Percentiles rank a stretch among this genome's conserved stretches.
Conservation (phyloP, 495 filamentous ascomycete species). For the Daldinia childiae region DNA sequence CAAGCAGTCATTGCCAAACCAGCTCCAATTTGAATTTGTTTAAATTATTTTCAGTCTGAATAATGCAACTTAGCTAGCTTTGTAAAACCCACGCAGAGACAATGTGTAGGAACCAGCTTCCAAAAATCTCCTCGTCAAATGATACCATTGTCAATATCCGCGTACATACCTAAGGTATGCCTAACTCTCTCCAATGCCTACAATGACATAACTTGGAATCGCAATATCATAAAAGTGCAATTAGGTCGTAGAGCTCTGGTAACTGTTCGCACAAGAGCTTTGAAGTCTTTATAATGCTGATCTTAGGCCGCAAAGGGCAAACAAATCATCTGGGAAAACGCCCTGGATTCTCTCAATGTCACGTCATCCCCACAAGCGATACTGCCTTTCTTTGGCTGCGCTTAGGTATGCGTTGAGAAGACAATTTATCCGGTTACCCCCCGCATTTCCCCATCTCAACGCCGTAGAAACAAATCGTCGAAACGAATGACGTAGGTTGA, state of each 20-base stretch:
- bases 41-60: neutral
- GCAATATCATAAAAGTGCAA: neutral
- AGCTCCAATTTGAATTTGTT: neutral
- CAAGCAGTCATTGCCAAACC: neutral
- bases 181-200: neutral
- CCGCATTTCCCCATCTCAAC: constrained; percentile 25
- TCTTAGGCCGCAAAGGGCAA: neutral
- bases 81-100: neutral
- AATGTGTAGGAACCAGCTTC: neutral
- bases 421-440: constrained; percentile 30
- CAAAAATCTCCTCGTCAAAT: neutral
- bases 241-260: neutral
- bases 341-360: constrained; percentile 8
- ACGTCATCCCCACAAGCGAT: constrained; percentile 37
- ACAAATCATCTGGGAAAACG: neutral
- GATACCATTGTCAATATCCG: neutral
- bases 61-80: neutral
- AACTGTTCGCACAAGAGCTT: neutral
- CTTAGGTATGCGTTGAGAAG: constrained; percentile 15
- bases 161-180: neutral
- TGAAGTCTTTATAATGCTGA: neutral
- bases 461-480: constrained; percentile 29
- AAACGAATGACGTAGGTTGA: constrained; percentile 40
- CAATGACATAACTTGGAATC: neutral
- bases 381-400: constrained; percentile 10